These are phyloP conservation scores for Nothophoma quercina DNA, from an alignment of 2,329 filamentous ascomycete species.

Conservation along the genomic window DNA sequence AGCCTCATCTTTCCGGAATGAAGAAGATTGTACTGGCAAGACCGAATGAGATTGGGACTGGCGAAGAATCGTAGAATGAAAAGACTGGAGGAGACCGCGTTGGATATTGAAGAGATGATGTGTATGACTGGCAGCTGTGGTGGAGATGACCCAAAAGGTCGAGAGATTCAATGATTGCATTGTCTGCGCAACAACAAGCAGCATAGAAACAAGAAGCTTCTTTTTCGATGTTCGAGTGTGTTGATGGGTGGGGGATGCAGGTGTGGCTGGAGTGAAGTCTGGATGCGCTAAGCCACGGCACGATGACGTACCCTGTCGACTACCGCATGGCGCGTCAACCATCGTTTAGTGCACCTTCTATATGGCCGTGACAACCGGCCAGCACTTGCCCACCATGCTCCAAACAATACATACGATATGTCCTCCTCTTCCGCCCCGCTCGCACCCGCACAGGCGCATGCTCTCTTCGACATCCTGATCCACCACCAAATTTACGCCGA, in stretches of 20 bases:
- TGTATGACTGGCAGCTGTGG: too few relatives aligned
- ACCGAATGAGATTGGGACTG: background rate
- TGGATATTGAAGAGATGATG: too few relatives aligned
- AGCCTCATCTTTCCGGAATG: background rate
- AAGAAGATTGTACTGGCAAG: background rate
- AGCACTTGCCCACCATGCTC: slow-evolving; percentile 8
- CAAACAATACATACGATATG: slow-evolving; percentile 2
- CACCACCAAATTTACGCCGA: slow-evolving; percentile 67
- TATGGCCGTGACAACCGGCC: slow-evolving; percentile 18
- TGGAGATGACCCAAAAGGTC: too few relatives aligned
- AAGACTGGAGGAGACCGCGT: too few relatives aligned
- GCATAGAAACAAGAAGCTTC: background rate
- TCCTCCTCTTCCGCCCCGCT: slow-evolving; percentile 34
- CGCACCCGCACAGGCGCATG: slow-evolving; percentile 56
- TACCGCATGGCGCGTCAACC: slow-evolving; percentile 15
- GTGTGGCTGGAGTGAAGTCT: background rate
- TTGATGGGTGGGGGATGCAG: background rate
- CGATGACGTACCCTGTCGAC: slow-evolving; percentile 15
- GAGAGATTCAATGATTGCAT: too few relatives aligned
- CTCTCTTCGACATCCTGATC: slow-evolving; percentile 63
- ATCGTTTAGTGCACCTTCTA: slow-evolving; percentile 17
- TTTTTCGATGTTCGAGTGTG: background rate
- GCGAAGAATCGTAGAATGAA: too few relatives aligned
- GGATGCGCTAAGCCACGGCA: slow-evolving; percentile 1
- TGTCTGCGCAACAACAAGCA: too few relatives aligned